Conservation (phyloP, 2,329 filamentous ascomycete genomes). For the Botryotinia globosa region DNA sequence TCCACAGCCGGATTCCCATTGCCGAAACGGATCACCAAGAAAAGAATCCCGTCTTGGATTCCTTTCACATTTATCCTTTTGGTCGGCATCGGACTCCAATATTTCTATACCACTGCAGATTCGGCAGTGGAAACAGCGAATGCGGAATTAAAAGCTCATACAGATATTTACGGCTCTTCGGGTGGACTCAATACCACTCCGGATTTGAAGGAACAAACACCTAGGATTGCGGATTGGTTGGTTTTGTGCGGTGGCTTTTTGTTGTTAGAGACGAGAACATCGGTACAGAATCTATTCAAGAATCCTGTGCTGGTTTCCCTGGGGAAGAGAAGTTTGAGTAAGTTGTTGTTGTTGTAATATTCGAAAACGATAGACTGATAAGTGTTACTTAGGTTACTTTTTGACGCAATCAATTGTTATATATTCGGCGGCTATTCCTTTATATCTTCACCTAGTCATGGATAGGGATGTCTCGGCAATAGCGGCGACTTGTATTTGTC, state of each 20-base stretch:
- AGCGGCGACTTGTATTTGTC: slow-evolving; percentile 3
- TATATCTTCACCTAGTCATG: slow-evolving; percentile 29
- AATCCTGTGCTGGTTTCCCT: slow-evolving; percentile 41
- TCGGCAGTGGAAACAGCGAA: slow-evolving; percentile 38
- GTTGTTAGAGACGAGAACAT: slow-evolving; percentile 42
- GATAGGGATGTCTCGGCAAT: background rate
- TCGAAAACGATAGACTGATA: background rate
- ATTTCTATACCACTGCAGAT: slow-evolving; percentile 43
- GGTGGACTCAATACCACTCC: slow-evolving; percentile 40
- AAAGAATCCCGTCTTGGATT: slow-evolving; percentile 38
- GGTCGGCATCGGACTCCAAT: slow-evolving; percentile 43
- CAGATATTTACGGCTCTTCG: slow-evolving; percentile 40
- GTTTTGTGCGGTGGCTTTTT: slow-evolving; percentile 44
- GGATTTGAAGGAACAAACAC: slow-evolving; percentile 39
- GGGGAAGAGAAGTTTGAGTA: slow-evolving; percentile 45
- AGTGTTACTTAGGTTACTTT: slow-evolving; percentile 40
- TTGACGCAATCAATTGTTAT: slow-evolving; percentile 43
- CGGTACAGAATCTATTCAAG: slow-evolving; percentile 40
- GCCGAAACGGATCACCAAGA: slow-evolving; percentile 13
- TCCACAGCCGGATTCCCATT: slow-evolving; percentile 32
- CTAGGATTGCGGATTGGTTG: slow-evolving; percentile 45
- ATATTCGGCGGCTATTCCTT: slow-evolving; percentile 44
- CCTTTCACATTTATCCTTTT: slow-evolving; percentile 29
- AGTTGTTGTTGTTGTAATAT: slow-evolving; percentile 27
- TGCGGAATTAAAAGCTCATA: slow-evolving; percentile 43